Evolutionary conservation across 306 rosid species (phyloP).

Genomic region (Gillenia trifoliata): DNA sequence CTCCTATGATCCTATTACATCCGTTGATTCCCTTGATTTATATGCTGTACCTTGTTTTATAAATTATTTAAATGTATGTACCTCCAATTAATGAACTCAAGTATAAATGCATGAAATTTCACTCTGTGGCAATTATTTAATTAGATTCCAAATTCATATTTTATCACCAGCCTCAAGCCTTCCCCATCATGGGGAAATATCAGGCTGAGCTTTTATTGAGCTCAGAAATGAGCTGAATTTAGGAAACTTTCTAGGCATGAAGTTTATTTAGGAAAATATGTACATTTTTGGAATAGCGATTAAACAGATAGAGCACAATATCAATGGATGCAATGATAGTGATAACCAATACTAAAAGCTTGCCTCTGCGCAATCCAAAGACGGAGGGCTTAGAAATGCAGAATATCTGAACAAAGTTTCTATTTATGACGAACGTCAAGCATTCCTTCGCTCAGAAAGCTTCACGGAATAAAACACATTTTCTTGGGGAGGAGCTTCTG

Average conservation of each 20-base stretch:
- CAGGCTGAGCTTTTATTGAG: conserved; percentile 1
- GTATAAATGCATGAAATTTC: background rate
- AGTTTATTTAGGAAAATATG: background rate
- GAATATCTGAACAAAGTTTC: background rate
- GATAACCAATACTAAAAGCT: background rate
- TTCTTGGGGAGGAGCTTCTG: background rate
- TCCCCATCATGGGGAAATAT: background rate
- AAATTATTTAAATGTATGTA: background rate
- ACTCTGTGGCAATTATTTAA: background rate
- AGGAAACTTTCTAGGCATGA: background rate
- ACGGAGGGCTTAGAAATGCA: background rate
- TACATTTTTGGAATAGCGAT: background rate
- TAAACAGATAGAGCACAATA: background rate
- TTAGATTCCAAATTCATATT: background rate
- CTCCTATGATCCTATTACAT: background rate
- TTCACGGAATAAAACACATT: background rate
- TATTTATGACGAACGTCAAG: background rate
- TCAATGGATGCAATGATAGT: background rate
- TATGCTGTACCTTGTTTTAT: background rate
- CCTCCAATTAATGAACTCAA: background rate
- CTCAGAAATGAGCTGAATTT: background rate
- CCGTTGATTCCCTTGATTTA: background rate
- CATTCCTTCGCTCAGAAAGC: background rate
- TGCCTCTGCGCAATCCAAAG: background rate
- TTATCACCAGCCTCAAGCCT: background rate